Percentiles rank a stretch among this genome's conserved stretches.
Evolutionary conservation across 116 monocot species (phyloP).

Genomic region (Posidonia oceanica): DNA sequence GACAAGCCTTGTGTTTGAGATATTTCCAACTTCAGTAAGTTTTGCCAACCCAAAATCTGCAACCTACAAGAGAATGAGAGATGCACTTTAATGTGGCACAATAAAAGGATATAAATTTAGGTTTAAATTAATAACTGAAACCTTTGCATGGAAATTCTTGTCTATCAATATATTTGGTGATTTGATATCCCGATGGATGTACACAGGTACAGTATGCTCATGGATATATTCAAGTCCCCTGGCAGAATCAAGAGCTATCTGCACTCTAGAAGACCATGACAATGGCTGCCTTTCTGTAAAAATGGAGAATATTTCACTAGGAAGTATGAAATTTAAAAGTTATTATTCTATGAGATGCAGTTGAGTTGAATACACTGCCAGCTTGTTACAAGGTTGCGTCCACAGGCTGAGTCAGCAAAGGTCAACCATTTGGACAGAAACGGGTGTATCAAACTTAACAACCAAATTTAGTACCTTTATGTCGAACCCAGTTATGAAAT

Average conservation of each 20-base stretch:
- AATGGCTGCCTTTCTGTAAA: conserved; percentile 48
- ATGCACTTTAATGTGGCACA: background rate
- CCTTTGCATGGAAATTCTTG: conserved; percentile 65
- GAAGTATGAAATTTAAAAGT: background rate
- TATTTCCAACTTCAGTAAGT: conserved; percentile 47
- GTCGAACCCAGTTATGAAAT: too few relatives aligned
- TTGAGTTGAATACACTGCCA: too few relatives aligned
- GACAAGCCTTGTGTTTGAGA: conserved; percentile 35
- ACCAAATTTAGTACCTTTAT: too few relatives aligned
- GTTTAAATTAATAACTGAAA: conserved; percentile 7
- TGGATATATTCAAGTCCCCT: conserved; percentile 86
- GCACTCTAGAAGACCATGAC: conserved; percentile 61
- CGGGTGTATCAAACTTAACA: too few relatives aligned
- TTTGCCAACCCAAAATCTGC: conserved; percentile 91
- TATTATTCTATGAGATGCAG: background rate
- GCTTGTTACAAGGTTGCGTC: too few relatives aligned
- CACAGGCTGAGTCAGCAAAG: too few relatives aligned
- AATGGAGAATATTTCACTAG: conserved; percentile 2
- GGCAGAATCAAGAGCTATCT: conserved; percentile 81
- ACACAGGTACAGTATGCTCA: conserved; percentile 71
- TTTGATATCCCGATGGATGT: conserved; percentile 82
- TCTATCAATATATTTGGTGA: conserved; percentile 81
- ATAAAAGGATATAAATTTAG: background rate
- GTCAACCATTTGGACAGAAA: too few relatives aligned
- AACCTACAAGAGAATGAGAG: conserved; percentile 36